A percentile compares a stretch with the other conserved stretches of the same genome.
phyloP scores from a whole-genome alignment of 768 basidiomycete genomes.

The Serendipita sp. region DNA sequence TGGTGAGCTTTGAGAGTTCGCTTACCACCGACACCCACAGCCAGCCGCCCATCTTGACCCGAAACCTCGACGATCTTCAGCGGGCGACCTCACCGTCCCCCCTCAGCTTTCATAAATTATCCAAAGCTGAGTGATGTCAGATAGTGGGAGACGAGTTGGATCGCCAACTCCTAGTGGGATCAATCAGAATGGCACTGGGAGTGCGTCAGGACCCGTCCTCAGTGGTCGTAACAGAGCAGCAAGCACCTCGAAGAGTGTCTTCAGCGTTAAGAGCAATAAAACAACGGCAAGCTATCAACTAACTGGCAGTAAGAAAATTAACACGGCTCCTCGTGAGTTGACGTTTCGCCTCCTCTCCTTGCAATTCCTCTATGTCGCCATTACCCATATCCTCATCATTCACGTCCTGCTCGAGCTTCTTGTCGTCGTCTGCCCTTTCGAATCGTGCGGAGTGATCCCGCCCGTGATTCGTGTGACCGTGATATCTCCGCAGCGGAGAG shows the following conservation, averaged over 20 bases:
- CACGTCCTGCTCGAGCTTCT: neutral
- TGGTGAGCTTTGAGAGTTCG: neutral
- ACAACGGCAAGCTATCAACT: neutral
- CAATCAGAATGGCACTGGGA: neutral
- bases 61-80: neutral
- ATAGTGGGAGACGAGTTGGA: neutral
- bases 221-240: neutral
- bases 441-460: no score
- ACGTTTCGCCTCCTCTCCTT: no score
- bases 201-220: neutral
- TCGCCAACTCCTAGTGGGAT: neutral
- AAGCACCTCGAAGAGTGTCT: slow-evolving; percentile 3
- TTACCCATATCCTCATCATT: neutral
- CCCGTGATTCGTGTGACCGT: no score
- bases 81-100: neutral
- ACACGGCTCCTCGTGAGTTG: neutral
- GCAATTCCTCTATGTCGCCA: neutral
- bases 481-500: no score
- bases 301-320: slow-evolving; percentile 1
- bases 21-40: neutral
- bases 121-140: neutral
- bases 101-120: neutral
- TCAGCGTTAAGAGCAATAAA: neutral
- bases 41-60: neutral
- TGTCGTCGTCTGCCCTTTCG: neutral